Evolutionary conservation across 2,329 filamentous ascomycete species (phyloP).

Genomic region (Botrytis fragariae): DNA sequence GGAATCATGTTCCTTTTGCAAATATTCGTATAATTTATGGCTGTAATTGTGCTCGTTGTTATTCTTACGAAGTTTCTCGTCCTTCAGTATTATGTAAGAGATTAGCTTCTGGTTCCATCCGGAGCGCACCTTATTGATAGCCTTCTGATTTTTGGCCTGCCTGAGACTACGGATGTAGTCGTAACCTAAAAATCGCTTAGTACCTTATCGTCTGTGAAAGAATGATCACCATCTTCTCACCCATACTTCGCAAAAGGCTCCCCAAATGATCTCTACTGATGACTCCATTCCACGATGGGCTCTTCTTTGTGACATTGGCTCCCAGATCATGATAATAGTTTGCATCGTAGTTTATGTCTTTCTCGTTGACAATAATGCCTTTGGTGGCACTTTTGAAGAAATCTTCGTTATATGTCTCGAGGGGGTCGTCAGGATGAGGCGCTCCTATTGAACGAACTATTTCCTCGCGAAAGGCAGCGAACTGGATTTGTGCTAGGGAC

Average conservation of each 20-base stretch:
- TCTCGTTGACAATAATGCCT: background rate
- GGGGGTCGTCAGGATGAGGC: background rate
- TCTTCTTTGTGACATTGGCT: background rate
- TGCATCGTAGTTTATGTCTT: background rate
- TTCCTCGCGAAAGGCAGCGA: background rate
- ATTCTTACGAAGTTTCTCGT: background rate
- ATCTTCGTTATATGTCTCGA: background rate
- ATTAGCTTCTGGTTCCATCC: background rate
- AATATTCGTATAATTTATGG: background rate
- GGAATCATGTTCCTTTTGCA: background rate
- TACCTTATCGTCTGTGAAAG: background rate
- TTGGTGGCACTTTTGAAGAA: background rate
- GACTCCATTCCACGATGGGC: background rate
- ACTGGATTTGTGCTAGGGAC: background rate
- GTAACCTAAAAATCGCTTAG: background rate
- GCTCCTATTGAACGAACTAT: background rate
- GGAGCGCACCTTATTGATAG: background rate
- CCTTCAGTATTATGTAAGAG: background rate
- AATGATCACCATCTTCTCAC: background rate
- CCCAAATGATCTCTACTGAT: background rate
- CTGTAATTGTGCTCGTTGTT: background rate
- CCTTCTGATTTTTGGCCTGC: background rate
- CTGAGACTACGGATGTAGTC: background rate
- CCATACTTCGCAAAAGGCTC: background rate
- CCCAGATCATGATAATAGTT: slow-evolving; percentile 4